These are phyloP conservation scores for Colletotrichum kahawae DNA, from an alignment of 2,329 filamentous ascomycete species.

Conservation along the genomic window DNA sequence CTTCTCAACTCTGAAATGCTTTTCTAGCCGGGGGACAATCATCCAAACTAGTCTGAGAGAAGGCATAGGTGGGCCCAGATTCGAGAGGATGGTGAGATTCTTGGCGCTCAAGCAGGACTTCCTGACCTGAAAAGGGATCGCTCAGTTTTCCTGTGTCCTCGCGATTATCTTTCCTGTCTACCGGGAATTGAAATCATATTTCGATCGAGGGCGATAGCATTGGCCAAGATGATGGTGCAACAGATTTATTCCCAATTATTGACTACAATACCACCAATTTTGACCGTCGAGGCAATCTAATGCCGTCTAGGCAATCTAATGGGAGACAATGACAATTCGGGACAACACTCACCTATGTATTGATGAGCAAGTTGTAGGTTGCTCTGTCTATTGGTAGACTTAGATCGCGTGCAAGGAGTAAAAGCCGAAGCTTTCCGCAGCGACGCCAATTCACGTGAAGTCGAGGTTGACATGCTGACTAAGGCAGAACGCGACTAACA, in stretches of 20 bases:
- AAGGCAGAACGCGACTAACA: slow-evolving; percentile 1
- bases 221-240: background rate
- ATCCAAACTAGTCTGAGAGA: background rate
- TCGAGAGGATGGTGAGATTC: background rate
- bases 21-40: background rate
- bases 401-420: background rate
- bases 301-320: background rate
- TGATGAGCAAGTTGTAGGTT: background rate
- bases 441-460: slow-evolving; percentile 23
- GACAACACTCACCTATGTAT: background rate
- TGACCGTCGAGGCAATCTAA: background rate
- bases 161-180: background rate
- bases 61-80: background rate
- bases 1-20: background rate
- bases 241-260: background rate
- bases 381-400: background rate
- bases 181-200: background rate
- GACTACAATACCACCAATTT: background rate
- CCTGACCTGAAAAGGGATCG: background rate
- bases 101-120: background rate
- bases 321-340: background rate
- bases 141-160: background rate
- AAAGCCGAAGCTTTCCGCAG: background rate
- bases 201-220: background rate
- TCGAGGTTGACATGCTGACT: slow-evolving; percentile 3